phyloP scores from a whole-genome alignment of 192 early-diverging fungal species.

The Backusella macrospora region DNA sequence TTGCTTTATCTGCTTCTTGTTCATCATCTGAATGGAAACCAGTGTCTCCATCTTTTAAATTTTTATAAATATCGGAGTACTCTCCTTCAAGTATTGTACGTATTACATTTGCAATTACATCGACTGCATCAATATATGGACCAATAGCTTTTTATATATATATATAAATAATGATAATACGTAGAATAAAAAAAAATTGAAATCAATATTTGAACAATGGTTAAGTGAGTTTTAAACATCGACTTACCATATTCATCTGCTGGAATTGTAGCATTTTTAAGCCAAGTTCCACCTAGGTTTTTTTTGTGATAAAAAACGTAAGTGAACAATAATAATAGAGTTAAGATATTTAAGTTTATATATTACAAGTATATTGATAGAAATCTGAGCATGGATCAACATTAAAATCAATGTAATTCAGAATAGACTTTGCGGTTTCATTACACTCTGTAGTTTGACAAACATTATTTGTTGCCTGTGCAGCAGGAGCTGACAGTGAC shows the following conservation, averaged over 20 bases:
- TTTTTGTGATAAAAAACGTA: neutral
- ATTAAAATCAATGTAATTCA: constrained; percentile 51
- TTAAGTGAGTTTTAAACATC: neutral
- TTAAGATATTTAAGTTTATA: too few species aligned
- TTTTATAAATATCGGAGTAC: constrained; percentile 30
- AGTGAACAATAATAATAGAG: neutral
- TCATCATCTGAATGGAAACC: constrained; percentile 30
- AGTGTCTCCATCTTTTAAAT: constrained; percentile 11
- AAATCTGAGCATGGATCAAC: constrained; percentile 69
- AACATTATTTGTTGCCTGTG: constrained; percentile 18
- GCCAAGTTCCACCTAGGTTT: constrained; percentile 58
- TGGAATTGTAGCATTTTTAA: constrained; percentile 55
- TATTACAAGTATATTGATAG: constrained; percentile 61
- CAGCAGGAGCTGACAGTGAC: neutral
- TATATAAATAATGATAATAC: too few species aligned
- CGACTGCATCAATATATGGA: constrained; percentile 17
- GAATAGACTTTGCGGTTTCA: constrained; percentile 53
- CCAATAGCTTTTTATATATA: constrained; percentile 14
- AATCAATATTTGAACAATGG: neutral
- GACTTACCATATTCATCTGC: constrained; percentile 53
- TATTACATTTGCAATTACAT: constrained; percentile 44
- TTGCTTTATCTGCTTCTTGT: constrained; percentile 48
- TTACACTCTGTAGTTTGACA: constrained; percentile 61
- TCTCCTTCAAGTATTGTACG: constrained; percentile 52
- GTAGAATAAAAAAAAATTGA: neutral